Conservation (phyloP, 2,329 filamentous ascomycete genomes). For the Fusarium luffae region DNA sequence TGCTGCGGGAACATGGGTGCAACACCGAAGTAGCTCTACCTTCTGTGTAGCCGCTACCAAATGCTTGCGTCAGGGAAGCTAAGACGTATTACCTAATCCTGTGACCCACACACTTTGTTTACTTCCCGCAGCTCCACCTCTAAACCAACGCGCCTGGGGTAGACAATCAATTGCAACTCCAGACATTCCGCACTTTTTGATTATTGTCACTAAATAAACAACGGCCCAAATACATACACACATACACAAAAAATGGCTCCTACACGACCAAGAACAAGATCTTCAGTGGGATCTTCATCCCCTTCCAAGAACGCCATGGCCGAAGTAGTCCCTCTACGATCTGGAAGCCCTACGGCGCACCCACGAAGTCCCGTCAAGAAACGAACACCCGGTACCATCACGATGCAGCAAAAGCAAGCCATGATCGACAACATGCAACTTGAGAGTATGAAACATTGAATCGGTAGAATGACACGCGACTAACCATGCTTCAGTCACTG, state of each 20-base stretch:
- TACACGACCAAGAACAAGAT: constrained; percentile 53
- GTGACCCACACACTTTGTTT: constrained; percentile 43
- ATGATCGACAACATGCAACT: constrained; percentile 90
- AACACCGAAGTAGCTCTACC: constrained; percentile 34
- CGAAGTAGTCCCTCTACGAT: constrained; percentile 40
- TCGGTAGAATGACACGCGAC: constrained; percentile 25
- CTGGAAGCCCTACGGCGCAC: constrained; percentile 52
- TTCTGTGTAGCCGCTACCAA: neutral
- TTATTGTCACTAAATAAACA: constrained; percentile 13
- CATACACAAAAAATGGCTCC: constrained; percentile 58
- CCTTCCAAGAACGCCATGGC: constrained; percentile 34
- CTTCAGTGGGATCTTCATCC: constrained; percentile 39
- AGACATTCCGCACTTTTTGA: constrained; percentile 17
- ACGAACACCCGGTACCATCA: constrained; percentile 67
- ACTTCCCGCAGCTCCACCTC: constrained; percentile 43
- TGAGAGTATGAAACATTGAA: constrained; percentile 71
- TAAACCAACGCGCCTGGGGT: constrained; percentile 39
- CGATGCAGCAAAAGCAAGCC: constrained; percentile 81
- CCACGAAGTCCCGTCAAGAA: constrained; percentile 71
- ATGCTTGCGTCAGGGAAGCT: constrained; percentile 41
- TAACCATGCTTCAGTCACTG: constrained; percentile 71
- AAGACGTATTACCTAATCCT: constrained; percentile 44
- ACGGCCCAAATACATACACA: constrained; percentile 23
- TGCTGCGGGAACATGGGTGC: neutral
- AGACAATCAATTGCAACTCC: constrained; percentile 27